Conservation (phyloP, 1,284 basidiomycete genomes). For the Singerocomus rubriflavus region DNA sequence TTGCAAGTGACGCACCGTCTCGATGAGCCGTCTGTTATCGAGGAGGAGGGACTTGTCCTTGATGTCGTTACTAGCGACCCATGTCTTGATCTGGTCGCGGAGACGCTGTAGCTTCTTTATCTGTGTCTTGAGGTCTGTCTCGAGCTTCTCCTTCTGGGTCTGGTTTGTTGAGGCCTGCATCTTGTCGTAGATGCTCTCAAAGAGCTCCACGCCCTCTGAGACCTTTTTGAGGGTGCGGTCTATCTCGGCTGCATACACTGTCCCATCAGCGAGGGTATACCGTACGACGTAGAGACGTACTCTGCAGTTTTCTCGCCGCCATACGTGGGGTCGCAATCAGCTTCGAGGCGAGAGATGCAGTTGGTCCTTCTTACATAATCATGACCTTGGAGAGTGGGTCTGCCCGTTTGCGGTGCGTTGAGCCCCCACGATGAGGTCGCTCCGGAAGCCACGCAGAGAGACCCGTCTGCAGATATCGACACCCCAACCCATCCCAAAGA, state of each 20-base stretch:
- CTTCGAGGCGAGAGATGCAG: not conserved
- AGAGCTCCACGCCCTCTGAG: slow-evolving; percentile 88
- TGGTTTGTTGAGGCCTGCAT: slow-evolving; percentile 92
- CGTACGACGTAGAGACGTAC: slow-evolving; percentile 45
- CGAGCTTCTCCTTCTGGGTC: slow-evolving; percentile 96
- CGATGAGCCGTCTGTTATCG: slow-evolving; percentile 94
- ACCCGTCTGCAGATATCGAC: slow-evolving; percentile 64
- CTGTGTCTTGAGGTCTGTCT: slow-evolving; percentile 93
- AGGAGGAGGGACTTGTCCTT: slow-evolving; percentile 96
- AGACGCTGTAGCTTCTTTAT: slow-evolving; percentile 99
- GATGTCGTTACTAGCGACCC: slow-evolving; percentile 98
- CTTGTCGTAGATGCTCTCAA: slow-evolving; percentile 95
- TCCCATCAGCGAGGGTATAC: too few relatives aligned
- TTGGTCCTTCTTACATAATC: slow-evolving; percentile 25
- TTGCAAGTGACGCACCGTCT: slow-evolving; percentile 74
- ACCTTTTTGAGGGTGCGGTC: slow-evolving; percentile 97
- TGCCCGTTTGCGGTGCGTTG: too few relatives aligned
- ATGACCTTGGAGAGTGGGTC: too few relatives aligned
- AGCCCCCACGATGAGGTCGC: slow-evolving; percentile 67
- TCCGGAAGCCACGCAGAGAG: slow-evolving; percentile 80
- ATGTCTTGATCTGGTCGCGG: slow-evolving; percentile 99
- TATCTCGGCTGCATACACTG: slow-evolving; percentile 77
- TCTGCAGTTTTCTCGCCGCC: slow-evolving; percentile 82
- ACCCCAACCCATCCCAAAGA: slow-evolving; percentile 63
- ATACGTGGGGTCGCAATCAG: slow-evolving; percentile 35